Evolutionary conservation across 2,329 filamentous ascomycete genomes (phyloP).

Genomic region (Penicillium decumbens): DNA sequence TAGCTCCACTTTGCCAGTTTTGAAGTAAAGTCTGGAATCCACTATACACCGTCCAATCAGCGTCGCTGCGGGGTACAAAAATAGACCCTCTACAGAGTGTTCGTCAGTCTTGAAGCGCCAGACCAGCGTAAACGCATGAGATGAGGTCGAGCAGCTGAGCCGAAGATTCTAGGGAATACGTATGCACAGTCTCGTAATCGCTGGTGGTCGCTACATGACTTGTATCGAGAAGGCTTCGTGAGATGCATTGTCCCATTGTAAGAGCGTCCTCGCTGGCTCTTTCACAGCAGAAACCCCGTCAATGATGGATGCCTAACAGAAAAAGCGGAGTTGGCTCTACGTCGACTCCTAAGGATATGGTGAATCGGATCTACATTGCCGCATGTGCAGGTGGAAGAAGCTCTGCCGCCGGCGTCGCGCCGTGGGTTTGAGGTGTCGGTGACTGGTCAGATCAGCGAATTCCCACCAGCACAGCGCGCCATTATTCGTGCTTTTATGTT

Average conservation of each 20-base stretch:
- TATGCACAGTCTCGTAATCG: too few relatives aligned
- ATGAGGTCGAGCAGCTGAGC: not conserved
- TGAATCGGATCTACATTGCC: not conserved
- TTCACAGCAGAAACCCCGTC: not conserved
- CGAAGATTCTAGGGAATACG: not conserved
- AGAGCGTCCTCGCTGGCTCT: not conserved
- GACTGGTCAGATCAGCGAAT: not conserved
- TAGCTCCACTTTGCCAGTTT: not conserved
- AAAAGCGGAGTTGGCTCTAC: not conserved
- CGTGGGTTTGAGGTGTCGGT: not conserved
- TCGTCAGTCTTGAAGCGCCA: not conserved
- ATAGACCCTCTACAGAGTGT: not conserved
- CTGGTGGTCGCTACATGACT: too few relatives aligned
- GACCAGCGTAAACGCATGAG: not conserved
- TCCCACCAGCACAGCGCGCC: not conserved
- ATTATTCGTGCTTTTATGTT: not conserved
- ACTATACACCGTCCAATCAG: not conserved
- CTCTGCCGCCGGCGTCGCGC: constrained; percentile 5
- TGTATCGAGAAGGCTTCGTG: too few relatives aligned
- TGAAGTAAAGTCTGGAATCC: not conserved
- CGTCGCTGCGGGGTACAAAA: not conserved
- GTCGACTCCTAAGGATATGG: not conserved
- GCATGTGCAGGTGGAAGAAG: not conserved
- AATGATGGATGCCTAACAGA: not conserved
- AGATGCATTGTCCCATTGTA: not conserved